These are phyloP conservation scores for Suillus brevipes DNA, from an alignment of 768 basidiomycete species.

Conservation along the genomic window DNA sequence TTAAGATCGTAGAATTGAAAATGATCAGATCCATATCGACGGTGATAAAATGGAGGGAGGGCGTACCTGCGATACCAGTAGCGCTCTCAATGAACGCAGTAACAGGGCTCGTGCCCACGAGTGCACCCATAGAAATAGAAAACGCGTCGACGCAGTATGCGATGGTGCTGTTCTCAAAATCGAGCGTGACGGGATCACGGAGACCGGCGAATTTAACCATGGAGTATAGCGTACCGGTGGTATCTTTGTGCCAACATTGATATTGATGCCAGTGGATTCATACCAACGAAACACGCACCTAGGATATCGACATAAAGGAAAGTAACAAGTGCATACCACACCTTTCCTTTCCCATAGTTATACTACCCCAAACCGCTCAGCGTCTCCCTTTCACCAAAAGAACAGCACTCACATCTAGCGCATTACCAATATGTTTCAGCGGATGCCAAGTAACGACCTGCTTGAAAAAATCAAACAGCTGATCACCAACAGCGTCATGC, in stretches of 20 bases:
- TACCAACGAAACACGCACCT: constrained; percentile 39
- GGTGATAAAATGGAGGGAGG: no score
- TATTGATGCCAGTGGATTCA: no score
- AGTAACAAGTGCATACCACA: constrained; percentile 87
- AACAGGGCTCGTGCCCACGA: constrained; percentile 79
- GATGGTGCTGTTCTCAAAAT: constrained; percentile 81
- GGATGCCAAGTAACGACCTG: constrained; percentile 77
- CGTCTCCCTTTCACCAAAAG: no score
- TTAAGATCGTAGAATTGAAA: no score
- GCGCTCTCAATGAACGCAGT: constrained; percentile 84
- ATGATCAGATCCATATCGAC: no score
- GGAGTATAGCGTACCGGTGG: constrained; percentile 76
- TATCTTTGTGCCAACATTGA: no score
- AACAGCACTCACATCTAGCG: constrained; percentile 53
- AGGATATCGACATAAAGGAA: constrained; percentile 90
- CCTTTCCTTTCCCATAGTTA: constrained; percentile 57
- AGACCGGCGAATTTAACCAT: constrained; percentile 93
- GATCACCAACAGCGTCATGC: constrained; percentile 64
- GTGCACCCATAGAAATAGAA: constrained; percentile 76
- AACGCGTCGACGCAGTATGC: constrained; percentile 86
- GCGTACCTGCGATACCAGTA: constrained; percentile 70
- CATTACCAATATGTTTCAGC: constrained; percentile 61
- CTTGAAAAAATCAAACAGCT: constrained; percentile 82
- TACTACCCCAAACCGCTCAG: no score
- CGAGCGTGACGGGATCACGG: constrained; percentile 78